Evolutionary conservation across 1,139 yeast species (phyloP).

Genomic region (Kazachstania sp.): DNA sequence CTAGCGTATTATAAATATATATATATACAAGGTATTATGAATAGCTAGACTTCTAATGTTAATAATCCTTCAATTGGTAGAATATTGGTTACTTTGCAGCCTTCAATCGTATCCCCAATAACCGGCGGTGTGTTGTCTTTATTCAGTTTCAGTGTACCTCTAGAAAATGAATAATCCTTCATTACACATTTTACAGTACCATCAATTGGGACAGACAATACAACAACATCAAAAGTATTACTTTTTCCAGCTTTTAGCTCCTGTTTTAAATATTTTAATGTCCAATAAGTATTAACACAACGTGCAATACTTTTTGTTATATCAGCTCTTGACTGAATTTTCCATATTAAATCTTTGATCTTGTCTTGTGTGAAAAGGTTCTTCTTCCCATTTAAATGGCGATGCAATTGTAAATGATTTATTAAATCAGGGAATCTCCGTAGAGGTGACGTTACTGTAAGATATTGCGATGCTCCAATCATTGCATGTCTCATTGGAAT

Average conservation of each 20-base stretch:
- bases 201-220: conserved; percentile 34
- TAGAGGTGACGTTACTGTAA: conserved; percentile 83
- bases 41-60: conserved; percentile 21
- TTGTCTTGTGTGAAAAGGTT: conserved; percentile 21
- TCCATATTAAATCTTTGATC: conserved; percentile 25
- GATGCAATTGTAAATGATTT: conserved; percentile 64
- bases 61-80: conserved; percentile 35
- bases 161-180: conserved; percentile 34
- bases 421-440: conserved; percentile 78
- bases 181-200: conserved; percentile 36
- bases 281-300: conserved; percentile 36
- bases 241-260: conserved; percentile 10
- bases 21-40: neutral
- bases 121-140: conserved; percentile 22
- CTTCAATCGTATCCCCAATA: conserved; percentile 37
- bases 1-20: no score
- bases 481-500: conserved; percentile 46
- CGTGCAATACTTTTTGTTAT: conserved; percentile 29
- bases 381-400: conserved; percentile 27
- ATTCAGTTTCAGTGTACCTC: conserved; percentile 22
- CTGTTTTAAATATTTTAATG: conserved; percentile 33
- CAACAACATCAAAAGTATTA: conserved; percentile 30
- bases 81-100: conserved; percentile 34
- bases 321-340: conserved; percentile 32
- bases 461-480: conserved; percentile 55